phyloP scores from a whole-genome alignment of 768 basidiomycete genomes.

The Suillus decipiens region DNA sequence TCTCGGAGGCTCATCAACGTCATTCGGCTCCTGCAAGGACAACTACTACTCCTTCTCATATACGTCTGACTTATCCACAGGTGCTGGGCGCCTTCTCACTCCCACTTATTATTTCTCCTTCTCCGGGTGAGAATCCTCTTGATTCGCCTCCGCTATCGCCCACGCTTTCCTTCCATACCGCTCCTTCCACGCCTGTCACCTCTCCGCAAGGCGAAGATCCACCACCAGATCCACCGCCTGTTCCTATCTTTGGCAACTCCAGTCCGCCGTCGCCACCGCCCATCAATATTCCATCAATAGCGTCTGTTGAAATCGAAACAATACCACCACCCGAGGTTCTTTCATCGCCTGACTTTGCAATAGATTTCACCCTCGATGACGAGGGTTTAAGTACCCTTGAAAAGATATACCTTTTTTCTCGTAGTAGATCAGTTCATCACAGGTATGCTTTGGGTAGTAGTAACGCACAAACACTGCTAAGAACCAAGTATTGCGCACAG shows the following conservation, averaged over 20 bases:
- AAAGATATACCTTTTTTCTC: slow-evolving; percentile 87
- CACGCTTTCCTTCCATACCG: slow-evolving; percentile 46
- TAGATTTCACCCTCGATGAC: slow-evolving; percentile 62
- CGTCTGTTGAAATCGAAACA: slow-evolving; percentile 30
- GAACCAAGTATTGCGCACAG: slow-evolving; percentile 33
- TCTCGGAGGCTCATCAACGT: not conserved
- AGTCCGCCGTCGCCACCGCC: slow-evolving; percentile 29
- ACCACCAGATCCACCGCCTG: slow-evolving; percentile 25
- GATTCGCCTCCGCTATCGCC: slow-evolving; percentile 41
- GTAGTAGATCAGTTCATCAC: slow-evolving; percentile 69
- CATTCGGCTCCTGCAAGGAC: slow-evolving; percentile 18
- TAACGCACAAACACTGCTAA: slow-evolving; percentile 11
- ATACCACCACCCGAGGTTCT: slow-evolving; percentile 29
- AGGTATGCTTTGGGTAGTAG: slow-evolving; percentile 38
- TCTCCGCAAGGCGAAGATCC: slow-evolving; percentile 41
- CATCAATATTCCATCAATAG: slow-evolving; percentile 22
- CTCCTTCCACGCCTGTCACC: slow-evolving; percentile 47
- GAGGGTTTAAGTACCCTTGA: slow-evolving; percentile 84
- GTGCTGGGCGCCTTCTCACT: slow-evolving; percentile 31
- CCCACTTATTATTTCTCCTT: slow-evolving; percentile 35
- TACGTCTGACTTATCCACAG: slow-evolving; percentile 34
- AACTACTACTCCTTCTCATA: slow-evolving; percentile 34
- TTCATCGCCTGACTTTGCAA: slow-evolving; percentile 29
- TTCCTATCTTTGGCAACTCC: slow-evolving; percentile 21
- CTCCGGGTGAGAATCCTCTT: slow-evolving; percentile 37